Conservation (phyloP, 1,139 yeast genomes). For the Yamadazyma oceani region DNA sequence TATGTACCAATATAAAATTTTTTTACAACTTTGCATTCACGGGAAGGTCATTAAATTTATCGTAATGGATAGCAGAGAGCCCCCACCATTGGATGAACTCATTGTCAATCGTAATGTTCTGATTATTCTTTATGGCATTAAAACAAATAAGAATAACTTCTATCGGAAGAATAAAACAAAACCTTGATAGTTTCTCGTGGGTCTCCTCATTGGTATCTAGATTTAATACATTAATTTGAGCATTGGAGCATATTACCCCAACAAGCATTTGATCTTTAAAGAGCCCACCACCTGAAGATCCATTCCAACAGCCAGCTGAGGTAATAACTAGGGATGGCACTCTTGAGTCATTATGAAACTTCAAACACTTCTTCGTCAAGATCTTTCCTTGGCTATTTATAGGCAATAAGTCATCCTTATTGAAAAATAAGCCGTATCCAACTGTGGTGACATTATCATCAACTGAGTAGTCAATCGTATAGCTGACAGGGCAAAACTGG, state of each 20-base stretch:
- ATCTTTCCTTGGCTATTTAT: conserved; percentile 47
- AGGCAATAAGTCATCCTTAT: conserved; percentile 30
- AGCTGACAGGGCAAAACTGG: conserved; percentile 9
- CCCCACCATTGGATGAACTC: conserved; percentile 27
- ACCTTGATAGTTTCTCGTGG: conserved; percentile 28
- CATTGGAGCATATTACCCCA: conserved; percentile 68
- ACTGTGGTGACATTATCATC: conserved; percentile 46
- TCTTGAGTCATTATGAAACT: conserved; percentile 5
- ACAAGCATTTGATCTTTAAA: conserved; percentile 38
- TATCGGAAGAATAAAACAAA: conserved; percentile 32
- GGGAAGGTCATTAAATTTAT: conserved; percentile 8
- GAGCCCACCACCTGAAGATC: conserved; percentile 74
- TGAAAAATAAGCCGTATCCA: conserved; percentile 59
- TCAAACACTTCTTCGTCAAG: conserved; percentile 4
- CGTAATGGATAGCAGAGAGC: conserved; percentile 24
- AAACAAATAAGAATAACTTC: conserved; percentile 25
- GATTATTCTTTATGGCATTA: not conserved
- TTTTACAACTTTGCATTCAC: not conserved
- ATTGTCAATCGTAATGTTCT: conserved; percentile 12
- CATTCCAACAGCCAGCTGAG: conserved; percentile 73
- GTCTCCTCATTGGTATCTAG: conserved; percentile 10
- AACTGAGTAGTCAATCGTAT: conserved; percentile 13
- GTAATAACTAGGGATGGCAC: conserved; percentile 45
- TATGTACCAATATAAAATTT: conserved; percentile 7
- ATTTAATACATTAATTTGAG: conserved; percentile 27